These are phyloP conservation scores for Colletotrichum musae DNA, from an alignment of 2,329 filamentous ascomycete species.

Conservation along the genomic window DNA sequence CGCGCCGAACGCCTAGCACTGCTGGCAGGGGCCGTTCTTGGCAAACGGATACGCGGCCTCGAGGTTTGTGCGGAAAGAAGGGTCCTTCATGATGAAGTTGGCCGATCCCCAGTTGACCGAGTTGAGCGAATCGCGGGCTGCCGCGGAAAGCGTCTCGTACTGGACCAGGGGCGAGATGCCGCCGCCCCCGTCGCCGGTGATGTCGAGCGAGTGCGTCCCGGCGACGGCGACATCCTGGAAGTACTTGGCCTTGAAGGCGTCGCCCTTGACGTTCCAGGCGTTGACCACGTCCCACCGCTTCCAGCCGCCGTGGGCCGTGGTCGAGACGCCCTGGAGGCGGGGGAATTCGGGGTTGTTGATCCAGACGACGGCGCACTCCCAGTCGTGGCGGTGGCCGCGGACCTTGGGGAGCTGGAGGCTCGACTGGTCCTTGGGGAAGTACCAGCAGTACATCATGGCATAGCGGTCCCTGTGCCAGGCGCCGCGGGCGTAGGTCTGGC, in stretches of 20 bases:
- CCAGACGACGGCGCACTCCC: too few relatives aligned
- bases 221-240: slow-evolving; percentile 46
- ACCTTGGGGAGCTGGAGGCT: too few relatives aligned
- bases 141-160: slow-evolving; percentile 56
- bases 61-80: background rate
- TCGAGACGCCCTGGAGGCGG: slow-evolving; percentile 47
- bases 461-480: slow-evolving; percentile 44
- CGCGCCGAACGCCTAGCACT: background rate
- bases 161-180: slow-evolving; percentile 56
- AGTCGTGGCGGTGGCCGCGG: too few relatives aligned
- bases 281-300: slow-evolving; percentile 44
- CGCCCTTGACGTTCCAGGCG: slow-evolving; percentile 42
- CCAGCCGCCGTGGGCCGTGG: slow-evolving; percentile 55
- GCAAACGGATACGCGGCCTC: background rate
- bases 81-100: slow-evolving; percentile 56
- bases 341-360: too few relatives aligned
- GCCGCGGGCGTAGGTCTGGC: slow-evolving; percentile 50
- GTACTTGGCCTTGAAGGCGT: slow-evolving; percentile 50
- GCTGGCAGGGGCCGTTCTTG: slow-evolving; percentile 2
- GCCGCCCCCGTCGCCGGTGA: slow-evolving; percentile 52
- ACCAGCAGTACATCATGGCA: slow-evolving; percentile 51
- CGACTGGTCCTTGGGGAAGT: slow-evolving; percentile 57
- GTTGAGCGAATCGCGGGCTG: slow-evolving; percentile 52
- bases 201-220: slow-evolving; percentile 52
- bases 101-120: slow-evolving; percentile 57